A percentile compares a stretch with the other conserved stretches of the same genome.
These are phyloP conservation scores for Erysimum cheiri DNA, from an alignment of 441 rosid species.

Conservation along the genomic window DNA sequence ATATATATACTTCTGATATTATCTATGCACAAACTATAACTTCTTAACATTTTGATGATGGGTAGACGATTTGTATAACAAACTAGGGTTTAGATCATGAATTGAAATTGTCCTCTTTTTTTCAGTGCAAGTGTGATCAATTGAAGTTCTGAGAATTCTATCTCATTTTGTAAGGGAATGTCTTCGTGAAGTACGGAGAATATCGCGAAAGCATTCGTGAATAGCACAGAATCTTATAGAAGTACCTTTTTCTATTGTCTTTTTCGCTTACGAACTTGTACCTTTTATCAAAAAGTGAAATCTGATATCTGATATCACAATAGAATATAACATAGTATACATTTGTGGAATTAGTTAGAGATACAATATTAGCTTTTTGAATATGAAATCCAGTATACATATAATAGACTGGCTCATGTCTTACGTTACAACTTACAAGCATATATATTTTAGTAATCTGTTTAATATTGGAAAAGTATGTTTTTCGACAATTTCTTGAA, in stretches of 20 bases:
- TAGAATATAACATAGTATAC: no score
- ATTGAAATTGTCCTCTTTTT: background rate
- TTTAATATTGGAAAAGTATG: no score
- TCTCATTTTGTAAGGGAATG: slow-evolving; percentile 2
- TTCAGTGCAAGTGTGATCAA: background rate
- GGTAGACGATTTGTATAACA: slow-evolving; percentile 11
- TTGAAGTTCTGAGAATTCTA: background rate
- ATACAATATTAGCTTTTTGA: no score
- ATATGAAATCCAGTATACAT: no score
- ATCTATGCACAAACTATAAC: background rate
- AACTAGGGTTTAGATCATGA: background rate
- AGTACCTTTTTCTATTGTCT: background rate
- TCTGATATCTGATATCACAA: background rate
- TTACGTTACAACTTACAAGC: no score
- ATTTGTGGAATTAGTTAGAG: no score
- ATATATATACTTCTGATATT: background rate
- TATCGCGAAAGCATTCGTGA: slow-evolving; percentile 12
- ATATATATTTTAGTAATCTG: no score
- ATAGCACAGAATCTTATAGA: slow-evolving; percentile 16
- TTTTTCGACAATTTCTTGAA: background rate
- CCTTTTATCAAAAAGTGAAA: no score
- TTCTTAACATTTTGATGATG: background rate
- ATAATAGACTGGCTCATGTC: no score
- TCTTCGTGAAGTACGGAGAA: slow-evolving; percentile 33
- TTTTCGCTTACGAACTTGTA: background rate